phyloP scores from a whole-genome alignment of 441 rosid genomes.

The Eutrema salsugineum region DNA sequence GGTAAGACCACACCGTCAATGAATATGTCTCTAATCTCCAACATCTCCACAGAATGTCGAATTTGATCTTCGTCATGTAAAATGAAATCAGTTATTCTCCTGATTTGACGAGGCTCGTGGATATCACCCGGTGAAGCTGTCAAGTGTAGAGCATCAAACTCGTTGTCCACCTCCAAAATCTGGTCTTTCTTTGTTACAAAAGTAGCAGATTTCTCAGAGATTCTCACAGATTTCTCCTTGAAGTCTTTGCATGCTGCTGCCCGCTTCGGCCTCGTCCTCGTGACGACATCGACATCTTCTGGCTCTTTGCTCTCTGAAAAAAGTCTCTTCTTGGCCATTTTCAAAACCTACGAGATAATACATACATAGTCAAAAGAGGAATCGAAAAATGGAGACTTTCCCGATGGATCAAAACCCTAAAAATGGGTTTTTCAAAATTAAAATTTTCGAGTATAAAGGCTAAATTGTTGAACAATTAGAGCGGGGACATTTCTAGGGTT shows the following conservation, averaged over 20 bases:
- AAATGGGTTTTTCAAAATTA: background rate
- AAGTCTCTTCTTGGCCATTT: constrained; percentile 19
- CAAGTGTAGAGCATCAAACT: constrained; percentile 38
- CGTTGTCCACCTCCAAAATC: constrained; percentile 38
- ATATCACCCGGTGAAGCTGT: constrained; percentile 8
- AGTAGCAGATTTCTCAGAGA: constrained; percentile 38
- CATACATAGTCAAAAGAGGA: background rate
- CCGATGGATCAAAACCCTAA: background rate
- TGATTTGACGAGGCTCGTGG: constrained; percentile 45
- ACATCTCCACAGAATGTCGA: constrained; percentile 61
- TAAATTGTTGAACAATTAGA: no score
- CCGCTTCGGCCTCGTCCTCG: constrained; percentile 5
- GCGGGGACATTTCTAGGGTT: background rate
- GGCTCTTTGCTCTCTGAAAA: background rate
- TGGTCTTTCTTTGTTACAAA: constrained; percentile 43
- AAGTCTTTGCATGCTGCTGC: constrained; percentile 14
- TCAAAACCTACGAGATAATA: background rate
- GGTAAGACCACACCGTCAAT: constrained; percentile 67
- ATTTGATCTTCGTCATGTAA: constrained; percentile 51
- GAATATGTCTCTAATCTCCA: constrained; percentile 60
- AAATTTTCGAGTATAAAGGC: no score
- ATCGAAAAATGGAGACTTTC: background rate
- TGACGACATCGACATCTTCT: background rate
- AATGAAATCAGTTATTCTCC: constrained; percentile 66
- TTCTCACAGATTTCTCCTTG: constrained; percentile 17